phyloP scores from a whole-genome alignment of 1,139 yeast genomes.

The Candida labiduridarum region DNA sequence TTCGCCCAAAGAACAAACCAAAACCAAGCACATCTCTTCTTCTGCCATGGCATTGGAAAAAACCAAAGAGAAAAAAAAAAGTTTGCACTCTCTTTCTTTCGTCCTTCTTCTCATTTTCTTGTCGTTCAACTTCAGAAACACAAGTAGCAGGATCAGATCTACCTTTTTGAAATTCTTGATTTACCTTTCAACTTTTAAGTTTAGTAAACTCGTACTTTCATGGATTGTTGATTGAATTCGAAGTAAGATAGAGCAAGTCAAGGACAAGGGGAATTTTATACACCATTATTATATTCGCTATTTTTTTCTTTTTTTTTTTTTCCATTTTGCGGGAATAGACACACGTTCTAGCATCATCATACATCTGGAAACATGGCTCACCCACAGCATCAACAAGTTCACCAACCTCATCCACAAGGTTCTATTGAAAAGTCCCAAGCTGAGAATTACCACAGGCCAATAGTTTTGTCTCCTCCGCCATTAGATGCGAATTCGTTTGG shows the following conservation, averaged over 20 bases:
- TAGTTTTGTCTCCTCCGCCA: constrained; percentile 45
- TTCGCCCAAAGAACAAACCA: no score
- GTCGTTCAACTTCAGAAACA: no score
- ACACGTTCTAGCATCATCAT: not conserved
- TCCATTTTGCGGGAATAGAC: not conserved
- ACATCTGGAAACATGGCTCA: constrained; percentile 5
- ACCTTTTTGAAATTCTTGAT: not conserved
- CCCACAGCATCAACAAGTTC: not conserved
- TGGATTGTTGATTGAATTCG: not conserved
- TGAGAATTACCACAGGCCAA: constrained; percentile 31
- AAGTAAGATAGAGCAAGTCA: not conserved
- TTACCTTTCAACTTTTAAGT: not conserved
- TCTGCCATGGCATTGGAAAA: not conserved
- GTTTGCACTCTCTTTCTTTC: not conserved
- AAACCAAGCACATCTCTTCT: not conserved
- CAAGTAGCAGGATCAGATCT: no score
- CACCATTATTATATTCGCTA: not conserved
- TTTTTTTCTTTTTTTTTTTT: not conserved
- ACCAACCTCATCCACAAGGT: not conserved
- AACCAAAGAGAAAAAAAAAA: not conserved
- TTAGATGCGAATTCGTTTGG: constrained; percentile 23
- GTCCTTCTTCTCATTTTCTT: not conserved
- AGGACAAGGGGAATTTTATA: not conserved
- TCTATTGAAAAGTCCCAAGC: constrained; percentile 7
- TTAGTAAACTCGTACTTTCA: not conserved